phyloP scores from a whole-genome alignment of 768 basidiomycete species.

The Boletus barrowsii region DNA sequence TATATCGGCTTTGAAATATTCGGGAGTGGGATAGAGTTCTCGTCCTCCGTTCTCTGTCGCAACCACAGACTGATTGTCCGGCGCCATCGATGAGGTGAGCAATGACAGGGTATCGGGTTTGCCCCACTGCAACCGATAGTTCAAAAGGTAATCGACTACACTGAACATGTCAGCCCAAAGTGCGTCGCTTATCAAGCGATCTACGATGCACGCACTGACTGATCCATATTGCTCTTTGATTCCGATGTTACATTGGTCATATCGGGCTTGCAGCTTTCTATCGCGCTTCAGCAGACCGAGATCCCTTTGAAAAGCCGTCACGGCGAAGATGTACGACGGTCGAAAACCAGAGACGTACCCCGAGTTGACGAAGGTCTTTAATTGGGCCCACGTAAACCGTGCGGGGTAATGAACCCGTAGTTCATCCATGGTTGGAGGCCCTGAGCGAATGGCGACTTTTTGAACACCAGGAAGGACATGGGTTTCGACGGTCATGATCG shows the following conservation, averaged over 20 bases:
- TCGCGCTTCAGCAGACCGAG: slow-evolving; percentile 79
- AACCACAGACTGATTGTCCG: slow-evolving; percentile 38
- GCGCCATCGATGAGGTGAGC: slow-evolving; percentile 42
- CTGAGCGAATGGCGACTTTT: slow-evolving; percentile 45
- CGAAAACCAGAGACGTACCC: slow-evolving; percentile 44
- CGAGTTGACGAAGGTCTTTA: slow-evolving; percentile 76
- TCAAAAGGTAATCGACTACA: slow-evolving; percentile 69
- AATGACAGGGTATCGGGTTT: slow-evolving; percentile 61
- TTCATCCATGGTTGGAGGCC: slow-evolving; percentile 68
- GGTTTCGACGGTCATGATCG: slow-evolving; percentile 19
- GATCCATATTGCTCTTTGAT: slow-evolving; percentile 64
- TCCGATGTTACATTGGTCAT: slow-evolving; percentile 53
- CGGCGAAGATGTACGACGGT: background rate
- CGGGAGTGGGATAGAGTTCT: slow-evolving; percentile 27
- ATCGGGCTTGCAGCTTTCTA: slow-evolving; percentile 62
- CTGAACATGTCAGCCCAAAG: background rate
- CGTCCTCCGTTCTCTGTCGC: background rate
- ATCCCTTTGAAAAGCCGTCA: slow-evolving; percentile 48
- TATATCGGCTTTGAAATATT: slow-evolving; percentile 66
- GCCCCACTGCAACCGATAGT: slow-evolving; percentile 74
- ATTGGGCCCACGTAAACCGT: slow-evolving; percentile 70
- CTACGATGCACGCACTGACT: slow-evolving; percentile 44
- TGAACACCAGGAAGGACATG: background rate
- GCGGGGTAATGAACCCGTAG: slow-evolving; percentile 66
- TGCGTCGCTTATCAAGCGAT: background rate